A percentile compares a stretch with the other conserved stretches of the same genome.
These are phyloP conservation scores for Terfezia boudieri DNA, from an alignment of 495 filamentous ascomycete species.

Conservation along the genomic window DNA sequence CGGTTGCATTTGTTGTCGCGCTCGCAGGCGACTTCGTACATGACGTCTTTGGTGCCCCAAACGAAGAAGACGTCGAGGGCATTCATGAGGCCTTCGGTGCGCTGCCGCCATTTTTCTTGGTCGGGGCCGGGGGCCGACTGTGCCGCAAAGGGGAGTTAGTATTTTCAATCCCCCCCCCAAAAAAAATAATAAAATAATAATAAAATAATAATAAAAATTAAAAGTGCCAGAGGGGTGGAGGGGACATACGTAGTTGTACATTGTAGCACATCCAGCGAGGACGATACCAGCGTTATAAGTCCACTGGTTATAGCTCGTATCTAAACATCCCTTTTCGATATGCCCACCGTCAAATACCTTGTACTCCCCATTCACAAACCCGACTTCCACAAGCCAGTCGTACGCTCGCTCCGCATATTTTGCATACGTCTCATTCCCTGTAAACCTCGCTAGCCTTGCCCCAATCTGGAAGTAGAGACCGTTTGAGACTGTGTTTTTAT, in stretches of 20 bases:
- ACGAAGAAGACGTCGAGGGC: conserved; percentile 35
- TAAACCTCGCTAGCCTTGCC: conserved; percentile 52
- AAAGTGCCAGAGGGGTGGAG: background rate
- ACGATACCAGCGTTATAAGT: conserved; percentile 43
- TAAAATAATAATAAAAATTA: too few relatives aligned
- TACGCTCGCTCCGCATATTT: conserved; percentile 53
- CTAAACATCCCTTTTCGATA: conserved; percentile 29
- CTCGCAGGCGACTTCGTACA: conserved; percentile 47
- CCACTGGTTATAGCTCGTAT: conserved; percentile 35
- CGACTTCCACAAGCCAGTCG: conserved; percentile 43
- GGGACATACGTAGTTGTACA: conserved; percentile 45
- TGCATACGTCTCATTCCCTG: conserved; percentile 54
- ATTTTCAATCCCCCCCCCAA: too few relatives aligned
- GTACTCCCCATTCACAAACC: conserved; percentile 39
- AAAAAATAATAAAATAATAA: too few relatives aligned
- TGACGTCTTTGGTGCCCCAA: conserved; percentile 28
- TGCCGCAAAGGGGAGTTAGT: background rate
- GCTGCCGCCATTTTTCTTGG: conserved; percentile 33
- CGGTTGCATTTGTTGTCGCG: conserved; percentile 37
- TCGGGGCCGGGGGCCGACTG: conserved; percentile 30
- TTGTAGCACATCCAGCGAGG: conserved; percentile 41
- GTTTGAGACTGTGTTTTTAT: conserved; percentile 65
- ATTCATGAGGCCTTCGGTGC: conserved; percentile 36
- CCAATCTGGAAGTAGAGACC: conserved; percentile 64
- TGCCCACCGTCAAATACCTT: conserved; percentile 44